phyloP scores from a whole-genome alignment of 2,329 filamentous ascomycete species.

The Knufia fluminis region DNA sequence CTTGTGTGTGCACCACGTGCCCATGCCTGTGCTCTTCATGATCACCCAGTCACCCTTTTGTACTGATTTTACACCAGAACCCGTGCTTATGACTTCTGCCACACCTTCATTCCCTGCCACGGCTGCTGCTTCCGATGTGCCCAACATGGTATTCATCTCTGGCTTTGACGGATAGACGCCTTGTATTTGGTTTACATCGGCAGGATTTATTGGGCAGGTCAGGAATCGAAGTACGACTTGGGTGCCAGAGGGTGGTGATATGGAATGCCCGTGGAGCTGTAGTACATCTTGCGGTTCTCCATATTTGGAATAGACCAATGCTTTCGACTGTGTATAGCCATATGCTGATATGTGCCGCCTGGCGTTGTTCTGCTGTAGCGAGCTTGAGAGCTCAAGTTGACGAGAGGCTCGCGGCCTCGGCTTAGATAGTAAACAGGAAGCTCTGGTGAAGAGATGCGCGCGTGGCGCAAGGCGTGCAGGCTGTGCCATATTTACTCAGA shows the following conservation, averaged over 20 bases:
- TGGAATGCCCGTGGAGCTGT: slow-evolving; percentile 40
- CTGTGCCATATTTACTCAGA: slow-evolving; percentile 1
- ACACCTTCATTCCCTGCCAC: slow-evolving; percentile 87
- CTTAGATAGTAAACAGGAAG: not conserved
- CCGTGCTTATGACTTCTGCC: slow-evolving; percentile 72
- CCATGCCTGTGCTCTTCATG: slow-evolving; percentile 71
- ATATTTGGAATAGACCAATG: slow-evolving; percentile 40
- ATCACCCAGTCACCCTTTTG: slow-evolving; percentile 86
- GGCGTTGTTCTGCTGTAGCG: not conserved
- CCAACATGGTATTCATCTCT: slow-evolving; percentile 63
- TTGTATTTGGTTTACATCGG: slow-evolving; percentile 96
- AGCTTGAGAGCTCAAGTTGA: not conserved
- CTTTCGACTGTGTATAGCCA: slow-evolving; percentile 42
- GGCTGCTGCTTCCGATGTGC: slow-evolving; percentile 65
- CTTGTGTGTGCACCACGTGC: slow-evolving; percentile 91
- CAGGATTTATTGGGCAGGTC: slow-evolving; percentile 87
- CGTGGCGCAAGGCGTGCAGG: slow-evolving; percentile 3
- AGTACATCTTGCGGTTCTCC: slow-evolving; percentile 42
- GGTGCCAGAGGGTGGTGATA: slow-evolving; percentile 46
- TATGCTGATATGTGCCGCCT: slow-evolving; percentile 37
- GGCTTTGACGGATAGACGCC: slow-evolving; percentile 88
- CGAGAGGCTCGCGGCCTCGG: not conserved
- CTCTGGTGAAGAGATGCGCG: slow-evolving; percentile 4
- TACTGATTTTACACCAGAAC: slow-evolving; percentile 53
- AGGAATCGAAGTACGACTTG: slow-evolving; percentile 76